Percentiles rank a stretch among this genome's conserved stretches.
These are phyloP conservation scores for Zelonia costaricensis DNA, from an alignment of 208 protist species.

Conservation along the genomic window DNA sequence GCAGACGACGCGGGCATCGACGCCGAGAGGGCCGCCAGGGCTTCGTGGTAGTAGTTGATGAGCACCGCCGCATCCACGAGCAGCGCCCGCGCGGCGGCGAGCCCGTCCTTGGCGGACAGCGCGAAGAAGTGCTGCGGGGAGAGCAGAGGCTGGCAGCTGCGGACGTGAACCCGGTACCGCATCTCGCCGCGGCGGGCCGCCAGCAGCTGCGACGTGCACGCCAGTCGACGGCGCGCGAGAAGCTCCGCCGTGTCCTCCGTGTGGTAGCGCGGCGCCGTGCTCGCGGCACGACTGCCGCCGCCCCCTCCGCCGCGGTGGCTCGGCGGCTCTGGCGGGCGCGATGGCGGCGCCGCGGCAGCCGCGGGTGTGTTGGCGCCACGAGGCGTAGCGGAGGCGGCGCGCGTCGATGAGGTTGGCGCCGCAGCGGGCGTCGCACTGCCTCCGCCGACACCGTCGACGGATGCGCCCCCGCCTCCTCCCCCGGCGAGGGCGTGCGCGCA, in stretches of 20 bases:
- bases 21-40: neutral
- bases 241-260: neutral
- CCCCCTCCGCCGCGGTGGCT: neutral
- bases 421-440: too few relatives aligned
- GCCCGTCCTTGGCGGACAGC: slow-evolving; percentile 7
- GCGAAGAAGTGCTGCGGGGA: slow-evolving; percentile 11
- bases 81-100: slow-evolving; percentile 12
- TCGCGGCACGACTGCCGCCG: neutral
- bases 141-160: slow-evolving; percentile 2
- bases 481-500: too few relatives aligned
- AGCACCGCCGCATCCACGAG: slow-evolving; percentile 16
- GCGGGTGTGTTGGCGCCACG: too few relatives aligned
- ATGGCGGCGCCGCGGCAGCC: too few relatives aligned
- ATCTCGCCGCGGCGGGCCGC: neutral
- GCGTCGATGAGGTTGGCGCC: too few relatives aligned
- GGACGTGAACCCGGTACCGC: slow-evolving; percentile 11
- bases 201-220: neutral
- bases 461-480: too few relatives aligned
- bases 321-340: too few relatives aligned
- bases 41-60: slow-evolving; percentile 11
- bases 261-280: too few relatives aligned
- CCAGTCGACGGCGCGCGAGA: slow-evolving; percentile 6
- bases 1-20: neutral
- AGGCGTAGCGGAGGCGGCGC: too few relatives aligned
- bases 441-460: too few relatives aligned